Base-by-base conservation (phyloP, 2,329 filamentous ascomycete species). In the Raffaelea arxii region DNA sequence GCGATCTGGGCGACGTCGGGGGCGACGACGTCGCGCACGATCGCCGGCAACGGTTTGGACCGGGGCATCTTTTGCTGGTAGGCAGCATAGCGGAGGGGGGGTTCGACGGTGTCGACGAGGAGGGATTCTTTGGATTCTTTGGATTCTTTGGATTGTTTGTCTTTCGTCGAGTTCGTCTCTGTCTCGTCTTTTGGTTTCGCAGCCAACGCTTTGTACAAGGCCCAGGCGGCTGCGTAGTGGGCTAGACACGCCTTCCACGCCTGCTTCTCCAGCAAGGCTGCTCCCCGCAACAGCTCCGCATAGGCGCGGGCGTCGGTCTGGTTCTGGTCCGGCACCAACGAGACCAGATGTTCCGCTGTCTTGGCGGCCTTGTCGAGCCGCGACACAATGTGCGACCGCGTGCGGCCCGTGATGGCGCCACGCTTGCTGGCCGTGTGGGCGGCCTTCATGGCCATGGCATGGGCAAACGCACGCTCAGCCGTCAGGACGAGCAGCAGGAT, bases 381-480 rank as follows among this genome's bases (percentile, higher is more conserved):
- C 14, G 90, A 94, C 47, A 94, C 79, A 35, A 97, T 92, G 64
- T 98, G 91, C 45, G 84, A 84, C 59, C 89, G 82, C 18, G 86
- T 84, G 44, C 84, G 80, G 50, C 89, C 84, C 24, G 82, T 78
- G 53, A 95, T 84, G 43, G 39, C 21, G 42, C 82, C 83, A 63
- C 87, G 86, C 50, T 82, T 80, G 56, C 92, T 87, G 56, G 85
- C 77, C 35, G 86, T 78, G 61, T 94, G 87, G 19, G 79, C 71
- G 4, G 87, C 78, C 66, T 94, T 96, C 75, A 96, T 88, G 61
- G 85, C 81, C 89, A 97, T 94, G 48, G 90, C 91, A 64, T 95
- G 84, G 32, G 92, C 91, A 87, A 89, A 97, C 44, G 90, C 87
- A 53, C 92, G 79, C 69, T 98, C 92, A 50, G 90, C 82, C 35